Evolutionary conservation across 1,284 basidiomycete species (phyloP), one percentile per base, ranked within the genome.

Genomic region (Ustilago cynodontis): DNA sequence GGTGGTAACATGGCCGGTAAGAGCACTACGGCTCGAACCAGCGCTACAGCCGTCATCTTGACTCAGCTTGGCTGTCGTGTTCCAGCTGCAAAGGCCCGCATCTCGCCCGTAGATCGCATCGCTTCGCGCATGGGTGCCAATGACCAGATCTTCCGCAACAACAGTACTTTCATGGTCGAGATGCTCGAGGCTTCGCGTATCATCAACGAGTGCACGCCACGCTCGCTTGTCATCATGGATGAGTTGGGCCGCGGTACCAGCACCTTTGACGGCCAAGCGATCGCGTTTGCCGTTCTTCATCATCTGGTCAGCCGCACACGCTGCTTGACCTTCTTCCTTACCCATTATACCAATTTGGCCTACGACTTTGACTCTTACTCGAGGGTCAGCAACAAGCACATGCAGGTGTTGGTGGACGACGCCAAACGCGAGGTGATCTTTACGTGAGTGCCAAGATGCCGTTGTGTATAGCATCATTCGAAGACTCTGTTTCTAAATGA

Each of bases 41-140:
- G 95, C n/a, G 95, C 94, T 5, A 91, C 93, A 0, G 95, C 93
- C 31, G 91, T 97, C 68, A 98, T 98, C 79, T 93, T 98, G 91
- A 95, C 95, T 9, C 96, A 98, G 86, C 88, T 99, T 20, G 97
- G 97, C n/a, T 99, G 98, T 92, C 90, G 93, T 58, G 94, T 99
- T 2, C 97, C 97, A 2, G 96, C 97, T 0, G 86, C 89, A 37
- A 89, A 87, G 59, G 97, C 96, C 29, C 89, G 92, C 37, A 86
- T 99, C 54, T 92, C 92, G 74, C 94, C 97, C 0, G 91, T 98
- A 2, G 96, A 99, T 86, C 89, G 93, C 26, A 98, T 99, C 80
- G 90, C 97, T 68, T 98, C 96, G 8, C 91, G 97, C 29, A 99
- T 99, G 96, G 97, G 97, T 20, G 97, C 97, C 65, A 86, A 85